Base-by-base conservation (phyloP, 345 rosid species). In the Camelina laxa region DNA sequence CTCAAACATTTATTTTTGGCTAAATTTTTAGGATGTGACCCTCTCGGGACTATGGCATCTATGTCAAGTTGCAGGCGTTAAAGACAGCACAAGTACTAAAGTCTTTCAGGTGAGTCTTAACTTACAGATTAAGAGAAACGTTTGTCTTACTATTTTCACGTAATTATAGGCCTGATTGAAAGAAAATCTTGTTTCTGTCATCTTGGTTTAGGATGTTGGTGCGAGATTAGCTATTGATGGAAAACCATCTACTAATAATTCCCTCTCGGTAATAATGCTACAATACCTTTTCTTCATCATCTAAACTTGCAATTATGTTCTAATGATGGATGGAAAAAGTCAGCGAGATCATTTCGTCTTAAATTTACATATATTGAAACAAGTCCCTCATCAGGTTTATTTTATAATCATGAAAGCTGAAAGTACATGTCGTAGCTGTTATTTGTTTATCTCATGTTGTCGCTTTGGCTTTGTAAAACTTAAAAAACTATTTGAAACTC, bases 31-130 rank as follows among this genome's bases (percentile, higher is more conserved):
- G 96, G 90, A 92, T 75, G 81, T 84, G 59, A 81, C 95, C 55
- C 86, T 88, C 78, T 82, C 91, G 6, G 97, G 97, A 65, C 85
- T 92, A 35, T 85, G 83, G 86, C 86, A 89, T 79, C 80, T 92
- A 7, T 92, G 97, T 80, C 86, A 86, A 76, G 47, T 84, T 35
- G 83, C 93, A 64, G 93, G 89, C 80, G 68, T 87, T 70, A 84
- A 88, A 82, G 85, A 73, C 56, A 85, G 82, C 27, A 64, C 59
- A 61, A 73, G 78, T 53, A 30, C 82, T 60, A 83, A 77, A 80
- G 71, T 59, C 63, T 41, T 83, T 58, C 80, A 86, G 95, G 97
- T 93, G 59, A 74, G 79, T 16, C 22, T 19, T 42, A 41, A 64
- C 60, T 47, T 22, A 3, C 55, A 49, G 10, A 20, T n/a, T 49